phyloP scores from a whole-genome alignment of 805 yeast species.

The Kodamaea lidongshanica region DNA sequence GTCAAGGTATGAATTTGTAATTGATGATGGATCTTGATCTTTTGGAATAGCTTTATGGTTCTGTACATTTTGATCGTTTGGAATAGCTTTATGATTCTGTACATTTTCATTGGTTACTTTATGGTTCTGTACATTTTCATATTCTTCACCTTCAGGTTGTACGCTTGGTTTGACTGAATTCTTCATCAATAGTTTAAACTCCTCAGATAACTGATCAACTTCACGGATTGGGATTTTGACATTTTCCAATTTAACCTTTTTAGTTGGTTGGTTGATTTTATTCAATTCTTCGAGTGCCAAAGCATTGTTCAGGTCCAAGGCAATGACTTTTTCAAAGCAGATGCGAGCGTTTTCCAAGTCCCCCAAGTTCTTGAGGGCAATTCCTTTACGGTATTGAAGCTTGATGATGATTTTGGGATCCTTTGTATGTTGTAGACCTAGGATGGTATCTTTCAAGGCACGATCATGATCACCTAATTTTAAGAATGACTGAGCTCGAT shows the following conservation, averaged over 20 bases:
- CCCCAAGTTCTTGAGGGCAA: conserved; percentile 30
- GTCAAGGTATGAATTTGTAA: background rate
- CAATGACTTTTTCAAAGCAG: conserved; percentile 31
- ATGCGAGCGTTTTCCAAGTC: conserved; percentile 18
- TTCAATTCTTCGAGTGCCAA: conserved; percentile 34
- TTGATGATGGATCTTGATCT: background rate
- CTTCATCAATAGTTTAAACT: too few relatives aligned
- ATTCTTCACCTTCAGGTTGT: background rate
- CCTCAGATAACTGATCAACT: conserved; percentile 40
- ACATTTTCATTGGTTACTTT: too few relatives aligned
- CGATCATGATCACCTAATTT: conserved; percentile 44
- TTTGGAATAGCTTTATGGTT: background rate
- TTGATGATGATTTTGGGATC: conserved; percentile 37
- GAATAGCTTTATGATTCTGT: background rate
- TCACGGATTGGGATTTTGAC: conserved; percentile 29
- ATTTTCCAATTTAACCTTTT: conserved; percentile 6
- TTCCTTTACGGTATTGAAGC: conserved; percentile 46
- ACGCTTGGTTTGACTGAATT: background rate
- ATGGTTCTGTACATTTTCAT: background rate
- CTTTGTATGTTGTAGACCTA: conserved; percentile 37
- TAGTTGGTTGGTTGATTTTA: conserved; percentile 8
- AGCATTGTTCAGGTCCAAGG: conserved; percentile 36
- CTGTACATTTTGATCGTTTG: background rate
- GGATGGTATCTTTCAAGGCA: conserved; percentile 45
- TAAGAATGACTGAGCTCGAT: conserved; percentile 60